Percentiles rank a stretch among this genome's conserved stretches.
Conservation (phyloP, 2,329 filamentous ascomycete genomes). For the Huntiella omanensis region DNA sequence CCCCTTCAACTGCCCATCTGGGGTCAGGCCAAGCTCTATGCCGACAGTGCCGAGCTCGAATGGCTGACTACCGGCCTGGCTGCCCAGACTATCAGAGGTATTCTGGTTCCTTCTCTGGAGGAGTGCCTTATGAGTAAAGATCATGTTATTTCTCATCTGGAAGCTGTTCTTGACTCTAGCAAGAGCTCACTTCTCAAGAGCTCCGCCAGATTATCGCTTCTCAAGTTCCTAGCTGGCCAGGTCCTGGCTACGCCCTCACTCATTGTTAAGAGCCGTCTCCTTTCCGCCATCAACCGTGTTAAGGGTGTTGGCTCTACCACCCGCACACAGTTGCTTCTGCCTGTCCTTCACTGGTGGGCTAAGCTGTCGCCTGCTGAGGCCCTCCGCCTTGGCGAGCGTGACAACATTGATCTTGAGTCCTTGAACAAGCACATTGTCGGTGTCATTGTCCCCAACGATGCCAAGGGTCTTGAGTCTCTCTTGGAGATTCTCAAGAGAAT, state of each 20-base stretch:
- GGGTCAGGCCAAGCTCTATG: slow-evolving; percentile 49
- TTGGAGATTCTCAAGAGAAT: slow-evolving; percentile 25
- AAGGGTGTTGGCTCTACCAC: slow-evolving; percentile 51
- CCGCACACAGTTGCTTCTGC: slow-evolving; percentile 59
- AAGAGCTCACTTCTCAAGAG: slow-evolving; percentile 34
- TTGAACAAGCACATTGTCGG: slow-evolving; percentile 29
- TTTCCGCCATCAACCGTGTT: slow-evolving; percentile 53
- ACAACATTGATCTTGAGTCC: slow-evolving; percentile 23
- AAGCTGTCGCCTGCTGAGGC: slow-evolving; percentile 32
- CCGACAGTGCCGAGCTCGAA: slow-evolving; percentile 30
- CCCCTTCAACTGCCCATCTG: slow-evolving; percentile 27
- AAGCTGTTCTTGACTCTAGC: slow-evolving; percentile 22
- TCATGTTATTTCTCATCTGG: slow-evolving; percentile 47
- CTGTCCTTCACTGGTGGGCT: slow-evolving; percentile 53
- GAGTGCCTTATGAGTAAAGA: slow-evolving; percentile 67
- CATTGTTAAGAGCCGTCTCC: slow-evolving; percentile 48
- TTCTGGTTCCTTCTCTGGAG: slow-evolving; percentile 60
- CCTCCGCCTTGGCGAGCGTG: slow-evolving; percentile 21
- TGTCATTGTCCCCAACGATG: slow-evolving; percentile 34
- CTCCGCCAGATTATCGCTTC: slow-evolving; percentile 41
- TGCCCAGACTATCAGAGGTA: slow-evolving; percentile 41
- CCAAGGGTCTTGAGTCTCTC: slow-evolving; percentile 31
- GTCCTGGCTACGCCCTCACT: slow-evolving; percentile 48
- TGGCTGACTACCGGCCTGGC: slow-evolving; percentile 40
- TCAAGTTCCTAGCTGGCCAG: slow-evolving; percentile 59